These are phyloP conservation scores for Thinopyrum elongatum DNA, from an alignment of 176 grass and related monocot species.

Conservation along the genomic window DNA sequence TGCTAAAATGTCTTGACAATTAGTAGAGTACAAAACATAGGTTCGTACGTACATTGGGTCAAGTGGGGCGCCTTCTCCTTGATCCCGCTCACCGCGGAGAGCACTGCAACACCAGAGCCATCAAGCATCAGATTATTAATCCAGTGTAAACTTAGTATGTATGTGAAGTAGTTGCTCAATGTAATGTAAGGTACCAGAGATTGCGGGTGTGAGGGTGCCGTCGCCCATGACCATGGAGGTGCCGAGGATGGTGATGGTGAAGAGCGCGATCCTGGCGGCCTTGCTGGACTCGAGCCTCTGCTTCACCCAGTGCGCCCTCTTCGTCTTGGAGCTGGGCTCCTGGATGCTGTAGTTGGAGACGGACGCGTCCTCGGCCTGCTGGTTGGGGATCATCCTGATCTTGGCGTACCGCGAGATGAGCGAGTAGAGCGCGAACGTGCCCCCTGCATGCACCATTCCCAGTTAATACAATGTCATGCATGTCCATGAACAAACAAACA, in stretches of 20 bases:
- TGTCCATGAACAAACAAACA: no score
- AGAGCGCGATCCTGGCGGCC: conserved; percentile 45
- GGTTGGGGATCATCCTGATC: conserved; percentile 58
- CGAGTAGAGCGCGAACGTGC: conserved; percentile 75
- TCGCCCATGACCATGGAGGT: conserved; percentile 84
- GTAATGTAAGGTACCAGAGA: conserved; percentile 42
- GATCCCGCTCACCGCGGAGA: conserved; percentile 66
- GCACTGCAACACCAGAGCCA: conserved; percentile 23
- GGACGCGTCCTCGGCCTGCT: conserved; percentile 59
- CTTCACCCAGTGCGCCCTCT: conserved; percentile 50
- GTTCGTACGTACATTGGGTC: conserved; percentile 48
- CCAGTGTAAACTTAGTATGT: no score
- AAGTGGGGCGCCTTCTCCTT: conserved; percentile 53
- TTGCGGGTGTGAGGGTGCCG: conserved; percentile 62
- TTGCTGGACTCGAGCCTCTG: conserved; percentile 46
- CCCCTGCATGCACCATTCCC: no score
- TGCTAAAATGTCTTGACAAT: no score
- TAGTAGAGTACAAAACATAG: neutral
- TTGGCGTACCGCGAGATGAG: conserved; percentile 64
- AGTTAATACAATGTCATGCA: no score
- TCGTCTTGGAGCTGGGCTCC: conserved; percentile 29
- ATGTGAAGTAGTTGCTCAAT: no score
- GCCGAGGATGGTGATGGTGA: conserved; percentile 58
- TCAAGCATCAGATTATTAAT: neutral
- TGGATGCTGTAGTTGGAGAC: conserved; percentile 60